phyloP scores from a whole-genome alignment of 768 basidiomycete species.

The Naganishia kalamii region DNA sequence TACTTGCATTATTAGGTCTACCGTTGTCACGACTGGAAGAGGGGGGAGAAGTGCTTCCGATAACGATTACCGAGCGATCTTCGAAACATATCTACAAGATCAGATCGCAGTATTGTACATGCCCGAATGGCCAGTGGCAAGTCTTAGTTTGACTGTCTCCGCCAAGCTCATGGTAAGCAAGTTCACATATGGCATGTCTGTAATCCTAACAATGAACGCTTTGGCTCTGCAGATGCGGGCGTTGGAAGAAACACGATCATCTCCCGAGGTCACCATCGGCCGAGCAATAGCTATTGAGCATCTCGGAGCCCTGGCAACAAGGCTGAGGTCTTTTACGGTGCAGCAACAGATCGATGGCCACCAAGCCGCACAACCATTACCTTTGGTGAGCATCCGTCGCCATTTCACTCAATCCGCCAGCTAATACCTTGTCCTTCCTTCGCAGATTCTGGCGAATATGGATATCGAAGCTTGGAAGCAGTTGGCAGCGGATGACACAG shows the following conservation, averaged over 20 bases:
- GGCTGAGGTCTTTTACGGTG: constrained; percentile 50
- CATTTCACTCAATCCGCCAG: background rate
- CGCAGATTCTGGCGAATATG: background rate
- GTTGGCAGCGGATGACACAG: background rate
- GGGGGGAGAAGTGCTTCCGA: constrained; percentile 16
- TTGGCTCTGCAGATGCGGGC: constrained; percentile 59
- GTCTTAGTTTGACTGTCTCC: constrained; percentile 68
- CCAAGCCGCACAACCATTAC: background rate
- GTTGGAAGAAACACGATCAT: constrained; percentile 69
- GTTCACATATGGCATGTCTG: background rate
- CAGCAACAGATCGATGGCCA: background rate
- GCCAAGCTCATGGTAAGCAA: constrained; percentile 73
- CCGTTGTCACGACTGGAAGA: constrained; percentile 7
- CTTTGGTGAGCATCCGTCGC: background rate
- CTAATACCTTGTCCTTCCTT: background rate
- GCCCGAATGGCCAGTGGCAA: constrained; percentile 96
- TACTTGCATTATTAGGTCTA: background rate
- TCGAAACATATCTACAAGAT: constrained; percentile 85
- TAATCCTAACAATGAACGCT: background rate
- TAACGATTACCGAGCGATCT: constrained; percentile 76
- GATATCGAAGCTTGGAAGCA: constrained; percentile 3
- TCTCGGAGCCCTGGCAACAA: constrained; percentile 83
- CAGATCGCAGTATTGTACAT: constrained; percentile 79
- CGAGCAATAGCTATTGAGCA: constrained; percentile 89
- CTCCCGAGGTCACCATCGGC: constrained; percentile 70